Evolutionary conservation across 2,329 filamentous ascomycete genomes (phyloP), one percentile per base, ranked within the genome.

Genomic region (Fusarium temperatum): DNA sequence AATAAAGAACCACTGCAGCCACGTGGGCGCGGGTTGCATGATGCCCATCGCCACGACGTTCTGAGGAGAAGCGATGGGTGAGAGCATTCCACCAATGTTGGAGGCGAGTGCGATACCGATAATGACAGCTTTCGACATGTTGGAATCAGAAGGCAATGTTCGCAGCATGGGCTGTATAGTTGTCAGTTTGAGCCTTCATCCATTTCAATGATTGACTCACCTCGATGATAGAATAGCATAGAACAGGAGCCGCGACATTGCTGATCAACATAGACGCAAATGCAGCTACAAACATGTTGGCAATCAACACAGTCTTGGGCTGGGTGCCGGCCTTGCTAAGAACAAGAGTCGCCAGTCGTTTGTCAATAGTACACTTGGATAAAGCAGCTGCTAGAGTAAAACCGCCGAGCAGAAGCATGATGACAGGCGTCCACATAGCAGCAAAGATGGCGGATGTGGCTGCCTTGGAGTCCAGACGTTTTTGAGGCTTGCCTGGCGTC

Each of bases 251-350:
- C 3, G 96, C 96, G 35, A 99, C 97, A 77, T 99, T 99, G 84
- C 95, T 98, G 79, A 99, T 98, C 87, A 97, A 94, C 96, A 99
- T 99, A 78, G 95, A 98, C 14, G 97, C 93, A 81, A 99, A 97
- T 79, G 96, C 97, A 63, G 96, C 95, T 47, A 99, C 96, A 78
- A 98, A 95, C 96, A 99, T 99, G 84, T 96, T 98, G 61, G 96
- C 96, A n/a, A 99, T 84, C 9, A 99, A 87, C 8, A 99, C 96
- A 6, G 94, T 96, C 63, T 92, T 89, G 15, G 96, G 96, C 78
- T 92, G 93, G 8, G 96, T 98, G 12, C 96, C 96, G 14, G 96
- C 96, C 85, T 98, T 98, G 86, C 95, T 98, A 39, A 99, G 88
- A 35, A 99, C 94, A 78, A 98, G 94, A 3, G 96, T 98, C 5